phyloP scores from a whole-genome alignment of 345 rosid species.

The Noccaea caerulescens region DNA sequence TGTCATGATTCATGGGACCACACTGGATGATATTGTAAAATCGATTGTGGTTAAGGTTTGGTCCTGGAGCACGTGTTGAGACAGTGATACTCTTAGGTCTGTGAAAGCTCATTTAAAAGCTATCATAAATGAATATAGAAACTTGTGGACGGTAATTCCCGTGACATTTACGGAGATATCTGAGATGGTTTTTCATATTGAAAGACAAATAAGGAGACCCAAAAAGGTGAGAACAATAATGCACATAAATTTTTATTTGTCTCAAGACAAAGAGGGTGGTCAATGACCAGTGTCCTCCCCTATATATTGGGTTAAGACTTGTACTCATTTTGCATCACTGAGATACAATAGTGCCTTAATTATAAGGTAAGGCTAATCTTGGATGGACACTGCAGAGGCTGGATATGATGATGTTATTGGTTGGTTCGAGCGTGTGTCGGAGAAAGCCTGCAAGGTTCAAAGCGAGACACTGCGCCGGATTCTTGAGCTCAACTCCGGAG shows the following conservation, averaged over 20 bases:
- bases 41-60: conserved; percentile 43
- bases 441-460: conserved; percentile 60
- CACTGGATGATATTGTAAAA: conserved; percentile 19
- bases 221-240: conserved; percentile 40
- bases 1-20: conserved; percentile 39
- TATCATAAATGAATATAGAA: conserved; percentile 12
- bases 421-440: conserved; percentile 69
- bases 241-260: conserved; percentile 28
- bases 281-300: conserved; percentile 22
- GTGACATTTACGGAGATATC: conserved; percentile 37
- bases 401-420: conserved; percentile 53
- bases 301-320: conserved; percentile 30
- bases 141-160: conserved; percentile 37
- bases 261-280: conserved; percentile 33
- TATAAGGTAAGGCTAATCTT: conserved; percentile 25
- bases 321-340: conserved; percentile 21
- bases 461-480: conserved; percentile 72
- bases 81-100: conserved; percentile 25
- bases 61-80: conserved; percentile 29
- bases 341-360: conserved; percentile 14
- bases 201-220: conserved; percentile 20
- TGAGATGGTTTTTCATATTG: conserved; percentile 16
- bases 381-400: conserved; percentile 37
- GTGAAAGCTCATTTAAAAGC: conserved; percentile 34
- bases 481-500: conserved; percentile 61